Conservation (phyloP, 306 rosid species). For the Rosa multiflora region DNA sequence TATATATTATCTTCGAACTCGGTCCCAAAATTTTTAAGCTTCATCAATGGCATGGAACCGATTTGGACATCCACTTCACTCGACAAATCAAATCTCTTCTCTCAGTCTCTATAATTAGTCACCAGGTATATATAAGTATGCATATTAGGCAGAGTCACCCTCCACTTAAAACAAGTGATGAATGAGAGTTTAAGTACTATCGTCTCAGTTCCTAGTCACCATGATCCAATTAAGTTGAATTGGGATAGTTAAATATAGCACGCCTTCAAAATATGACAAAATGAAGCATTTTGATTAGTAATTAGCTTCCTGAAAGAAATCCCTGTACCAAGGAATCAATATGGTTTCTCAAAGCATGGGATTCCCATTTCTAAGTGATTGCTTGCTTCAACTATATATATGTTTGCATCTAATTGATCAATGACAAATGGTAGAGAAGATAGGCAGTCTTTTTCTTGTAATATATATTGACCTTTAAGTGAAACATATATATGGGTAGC, state of each 20-base stretch:
- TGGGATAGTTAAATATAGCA: slow-evolving; percentile 24
- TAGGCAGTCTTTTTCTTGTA: slow-evolving; percentile 18
- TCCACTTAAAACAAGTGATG: slow-evolving; percentile 19
- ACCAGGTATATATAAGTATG: not conserved
- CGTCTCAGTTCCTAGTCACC: slow-evolving; percentile 45
- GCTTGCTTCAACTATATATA: slow-evolving; percentile 8
- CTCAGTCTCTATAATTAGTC: not conserved
- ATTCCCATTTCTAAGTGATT: slow-evolving; percentile 19
- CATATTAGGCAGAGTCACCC: slow-evolving; percentile 14
- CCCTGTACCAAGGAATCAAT: slow-evolving; percentile 32
- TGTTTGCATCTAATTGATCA: slow-evolving; percentile 36
- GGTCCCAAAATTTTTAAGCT: slow-evolving; percentile 21
- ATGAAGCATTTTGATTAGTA: slow-evolving; percentile 10
- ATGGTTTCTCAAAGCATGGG: slow-evolving; percentile 23
- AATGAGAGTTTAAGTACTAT: slow-evolving; percentile 32
- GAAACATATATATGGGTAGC: not conserved
- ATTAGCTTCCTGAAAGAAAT: slow-evolving; percentile 21
- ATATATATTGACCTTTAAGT: not conserved
- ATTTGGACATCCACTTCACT: slow-evolving; percentile 28
- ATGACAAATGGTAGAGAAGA: slow-evolving; percentile 20
- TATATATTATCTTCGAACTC: slow-evolving; percentile 17
- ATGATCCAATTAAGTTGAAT: slow-evolving; percentile 34
- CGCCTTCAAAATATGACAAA: slow-evolving; percentile 25
- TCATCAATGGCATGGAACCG: slow-evolving; percentile 14
- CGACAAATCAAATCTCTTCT: slow-evolving; percentile 9